Percentiles rank a stretch among this genome's conserved stretches.
phyloP scores from a whole-genome alignment of 371 early-diverging fungal genomes.

The Funneliformis caledonium region DNA sequence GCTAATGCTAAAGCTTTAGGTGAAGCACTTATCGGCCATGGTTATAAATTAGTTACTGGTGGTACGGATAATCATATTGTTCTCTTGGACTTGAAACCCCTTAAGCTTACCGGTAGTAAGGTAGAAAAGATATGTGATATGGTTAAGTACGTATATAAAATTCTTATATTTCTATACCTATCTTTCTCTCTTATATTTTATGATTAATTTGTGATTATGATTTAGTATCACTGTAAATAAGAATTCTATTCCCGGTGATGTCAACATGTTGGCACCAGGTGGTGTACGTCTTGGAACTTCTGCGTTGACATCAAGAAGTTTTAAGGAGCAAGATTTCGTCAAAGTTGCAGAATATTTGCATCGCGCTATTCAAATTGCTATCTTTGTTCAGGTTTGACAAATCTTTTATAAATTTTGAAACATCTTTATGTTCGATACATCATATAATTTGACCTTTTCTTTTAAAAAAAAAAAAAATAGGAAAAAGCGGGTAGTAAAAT shows the following conservation, averaged over 20 bases:
- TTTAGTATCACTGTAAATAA: slow-evolving; percentile 88
- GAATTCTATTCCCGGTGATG: slow-evolving; percentile 92
- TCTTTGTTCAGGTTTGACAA: slow-evolving; percentile 60
- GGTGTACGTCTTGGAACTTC: slow-evolving; percentile 91
- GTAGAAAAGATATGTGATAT: slow-evolving; percentile 97
- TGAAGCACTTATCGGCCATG: slow-evolving; percentile 67
- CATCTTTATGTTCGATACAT: too few species aligned
- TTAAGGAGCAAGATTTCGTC: slow-evolving; percentile 87
- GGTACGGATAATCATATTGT: slow-evolving; percentile 96
- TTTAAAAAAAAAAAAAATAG: slow-evolving; percentile 40
- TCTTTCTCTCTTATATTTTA: not conserved
- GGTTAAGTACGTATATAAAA: slow-evolving; percentile 55
- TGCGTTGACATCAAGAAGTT: slow-evolving; percentile 89
- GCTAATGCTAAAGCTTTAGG: slow-evolving; percentile 88
- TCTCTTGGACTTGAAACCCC: slow-evolving; percentile 89
- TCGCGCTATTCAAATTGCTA: slow-evolving; percentile 92
- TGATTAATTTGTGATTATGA: slow-evolving; percentile 6
- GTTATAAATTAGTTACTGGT: slow-evolving; percentile 91
- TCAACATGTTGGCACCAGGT: slow-evolving; percentile 88
- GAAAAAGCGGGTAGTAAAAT: slow-evolving; percentile 84
- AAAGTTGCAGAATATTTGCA: slow-evolving; percentile 85
- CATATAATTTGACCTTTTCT: not conserved
- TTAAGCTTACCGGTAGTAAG: slow-evolving; percentile 85
- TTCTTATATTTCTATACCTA: not conserved
- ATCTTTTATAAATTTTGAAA: too few species aligned